These are phyloP conservation scores for Corallochytrium limacisporum DNA, from an alignment of 78 protist genomes.

Conservation along the genomic window DNA sequence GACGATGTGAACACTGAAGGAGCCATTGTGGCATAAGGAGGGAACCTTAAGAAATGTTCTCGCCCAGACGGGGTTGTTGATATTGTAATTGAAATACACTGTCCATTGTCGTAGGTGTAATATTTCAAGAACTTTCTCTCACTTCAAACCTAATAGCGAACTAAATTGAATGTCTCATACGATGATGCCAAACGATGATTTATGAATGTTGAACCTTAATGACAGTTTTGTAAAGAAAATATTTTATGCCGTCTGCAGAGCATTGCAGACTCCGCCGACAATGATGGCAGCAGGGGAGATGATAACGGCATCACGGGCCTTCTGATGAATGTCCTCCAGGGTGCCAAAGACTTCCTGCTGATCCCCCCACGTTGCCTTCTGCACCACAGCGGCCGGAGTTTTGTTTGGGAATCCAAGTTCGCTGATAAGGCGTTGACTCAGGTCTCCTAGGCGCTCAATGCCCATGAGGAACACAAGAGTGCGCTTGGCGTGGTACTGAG, in stretches of 20 bases:
- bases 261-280: slow-evolving; percentile 7
- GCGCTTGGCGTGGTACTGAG: background rate
- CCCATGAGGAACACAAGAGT: slow-evolving; percentile 19
- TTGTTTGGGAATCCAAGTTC: background rate
- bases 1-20: background rate
- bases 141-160: no score
- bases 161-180: no score
- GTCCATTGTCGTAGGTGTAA: no score
- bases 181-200: no score
- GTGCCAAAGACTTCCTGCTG: slow-evolving; percentile 7
- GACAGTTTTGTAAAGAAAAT: no score
- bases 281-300: slow-evolving; percentile 15
- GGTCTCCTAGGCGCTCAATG: background rate
- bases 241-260: background rate
- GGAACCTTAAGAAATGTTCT: no score
- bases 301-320: background rate
- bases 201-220: no score
- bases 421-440: background rate
- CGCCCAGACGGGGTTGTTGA: no score
- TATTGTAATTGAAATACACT: no score
- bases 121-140: no score
- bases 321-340: background rate
- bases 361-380: slow-evolving; percentile 7
- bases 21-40: background rate
- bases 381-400: slow-evolving; percentile 10